Evolutionary conservation across 768 basidiomycete genomes (phyloP).

Genomic region (Naematelia aurantialba): DNA sequence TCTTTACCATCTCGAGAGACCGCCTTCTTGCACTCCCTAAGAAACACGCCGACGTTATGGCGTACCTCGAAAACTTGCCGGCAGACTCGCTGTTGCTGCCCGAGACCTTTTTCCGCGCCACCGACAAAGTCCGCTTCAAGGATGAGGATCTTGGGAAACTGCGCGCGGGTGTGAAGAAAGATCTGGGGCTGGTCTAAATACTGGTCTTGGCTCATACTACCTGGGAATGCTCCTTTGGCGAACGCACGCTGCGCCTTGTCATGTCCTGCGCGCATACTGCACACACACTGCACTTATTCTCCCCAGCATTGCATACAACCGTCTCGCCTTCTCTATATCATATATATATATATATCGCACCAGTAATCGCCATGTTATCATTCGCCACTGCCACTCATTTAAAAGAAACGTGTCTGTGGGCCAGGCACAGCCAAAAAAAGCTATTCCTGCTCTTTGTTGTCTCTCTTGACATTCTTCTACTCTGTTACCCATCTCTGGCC

Average conservation of each 20-base stretch:
- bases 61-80: conserved; percentile 33
- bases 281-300: neutral
- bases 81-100: conserved; percentile 39
- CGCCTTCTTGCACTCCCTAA: conserved; percentile 29
- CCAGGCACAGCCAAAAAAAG: neutral
- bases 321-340: neutral
- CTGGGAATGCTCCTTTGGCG: no score
- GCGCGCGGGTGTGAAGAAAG: conserved; percentile 38
- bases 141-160: conserved; percentile 39
- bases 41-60: conserved; percentile 20
- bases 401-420: neutral
- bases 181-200: conserved; percentile 16
- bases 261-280: neutral
- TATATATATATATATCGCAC: neutral
- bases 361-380: neutral
- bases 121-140: conserved; percentile 35
- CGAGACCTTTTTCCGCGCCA: conserved; percentile 40
- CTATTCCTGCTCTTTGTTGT: neutral
- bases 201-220: no score
- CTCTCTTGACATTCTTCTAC: neutral
- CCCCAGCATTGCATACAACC: neutral
- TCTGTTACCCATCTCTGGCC: no score
- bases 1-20: conserved; percentile 37
- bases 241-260: no score
- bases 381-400: neutral